Percentiles rank a stretch among this genome's conserved stretches.
Evolutionary conservation across 148 eudicot species (phyloP).

Genomic region (Rhododendron mucronatum): DNA sequence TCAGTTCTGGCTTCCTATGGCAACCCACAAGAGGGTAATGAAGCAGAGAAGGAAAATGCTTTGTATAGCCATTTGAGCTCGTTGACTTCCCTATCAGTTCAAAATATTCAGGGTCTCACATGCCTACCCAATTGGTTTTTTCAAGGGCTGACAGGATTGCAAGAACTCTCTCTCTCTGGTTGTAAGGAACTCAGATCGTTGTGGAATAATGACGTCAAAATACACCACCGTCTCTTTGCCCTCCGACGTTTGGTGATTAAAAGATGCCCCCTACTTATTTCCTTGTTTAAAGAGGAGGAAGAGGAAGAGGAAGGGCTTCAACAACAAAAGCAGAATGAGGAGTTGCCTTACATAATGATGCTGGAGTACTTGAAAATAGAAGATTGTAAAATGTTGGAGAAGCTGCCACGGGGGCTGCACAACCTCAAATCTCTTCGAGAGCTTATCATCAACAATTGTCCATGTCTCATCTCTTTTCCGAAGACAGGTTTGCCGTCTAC

Average conservation of each 20-base stretch:
- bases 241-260: not conserved
- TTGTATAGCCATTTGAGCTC: not conserved
- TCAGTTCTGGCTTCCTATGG: not conserved
- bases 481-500: not conserved
- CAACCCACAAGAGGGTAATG: not conserved
- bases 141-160: not conserved
- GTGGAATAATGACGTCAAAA: not conserved
- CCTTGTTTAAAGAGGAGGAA: not conserved
- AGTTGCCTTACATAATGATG: not conserved
- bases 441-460: not conserved
- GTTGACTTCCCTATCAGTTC: not conserved
- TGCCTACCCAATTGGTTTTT: not conserved
- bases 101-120: not conserved
- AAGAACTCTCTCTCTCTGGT: not conserved
- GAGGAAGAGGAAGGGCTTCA: not conserved
- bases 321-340: not conserved
- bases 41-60: not conserved
- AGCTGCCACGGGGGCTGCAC: not conserved
- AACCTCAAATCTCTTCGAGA: not conserved
- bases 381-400: too few species aligned
- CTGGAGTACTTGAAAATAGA: too few species aligned
- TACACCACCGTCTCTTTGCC: not conserved
- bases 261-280: not conserved
- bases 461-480: not conserved
- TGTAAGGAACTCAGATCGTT: not conserved